These are phyloP conservation scores for Saccharomycopsis hybrid DNA, from an alignment of 1,139 yeast species.

Conservation along the genomic window DNA sequence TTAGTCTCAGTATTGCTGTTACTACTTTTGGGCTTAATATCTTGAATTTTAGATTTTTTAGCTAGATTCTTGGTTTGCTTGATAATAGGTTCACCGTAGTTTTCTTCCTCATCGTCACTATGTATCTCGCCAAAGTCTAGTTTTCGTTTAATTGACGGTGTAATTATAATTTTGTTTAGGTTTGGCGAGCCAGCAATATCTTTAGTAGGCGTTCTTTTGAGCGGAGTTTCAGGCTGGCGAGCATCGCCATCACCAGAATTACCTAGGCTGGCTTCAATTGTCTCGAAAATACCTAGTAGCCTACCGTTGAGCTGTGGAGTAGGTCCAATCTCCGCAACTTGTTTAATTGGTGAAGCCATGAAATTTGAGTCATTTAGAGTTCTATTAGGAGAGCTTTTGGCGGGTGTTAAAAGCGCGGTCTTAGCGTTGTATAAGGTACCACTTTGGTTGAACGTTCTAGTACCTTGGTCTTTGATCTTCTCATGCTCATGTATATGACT, in stretches of 20 bases:
- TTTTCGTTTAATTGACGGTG: constrained; percentile 15
- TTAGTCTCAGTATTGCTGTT: too few relatives aligned
- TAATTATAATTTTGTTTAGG: constrained; percentile 1
- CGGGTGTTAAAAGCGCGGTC: constrained; percentile 11
- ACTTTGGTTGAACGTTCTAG: not conserved
- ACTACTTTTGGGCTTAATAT: too few relatives aligned
- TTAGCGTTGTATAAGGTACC: not conserved
- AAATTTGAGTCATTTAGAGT: not conserved
- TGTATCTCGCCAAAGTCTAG: constrained; percentile 11
- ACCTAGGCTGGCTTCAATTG: constrained; percentile 22
- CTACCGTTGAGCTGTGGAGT: constrained; percentile 48
- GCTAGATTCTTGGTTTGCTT: too few relatives aligned
- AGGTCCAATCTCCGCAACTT: constrained; percentile 36
- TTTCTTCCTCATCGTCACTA: constrained; percentile 15
- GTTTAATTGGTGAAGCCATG: constrained; percentile 5
- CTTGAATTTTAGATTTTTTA: too few relatives aligned
- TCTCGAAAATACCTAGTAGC: constrained; percentile 40
- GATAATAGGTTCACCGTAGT: not conserved
- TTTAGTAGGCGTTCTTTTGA: constrained; percentile 37
- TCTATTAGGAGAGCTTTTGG: constrained; percentile 11
- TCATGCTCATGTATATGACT: not conserved
- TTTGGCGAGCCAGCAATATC: constrained; percentile 17
- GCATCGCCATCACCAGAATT: not conserved
- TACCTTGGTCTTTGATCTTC: not conserved
- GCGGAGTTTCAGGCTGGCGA: constrained; percentile 19